Evolutionary conservation across 2,329 filamentous ascomycete species (phyloP), one percentile per base, ranked within the genome.

Genomic region (Trichothecium roseum): DNA sequence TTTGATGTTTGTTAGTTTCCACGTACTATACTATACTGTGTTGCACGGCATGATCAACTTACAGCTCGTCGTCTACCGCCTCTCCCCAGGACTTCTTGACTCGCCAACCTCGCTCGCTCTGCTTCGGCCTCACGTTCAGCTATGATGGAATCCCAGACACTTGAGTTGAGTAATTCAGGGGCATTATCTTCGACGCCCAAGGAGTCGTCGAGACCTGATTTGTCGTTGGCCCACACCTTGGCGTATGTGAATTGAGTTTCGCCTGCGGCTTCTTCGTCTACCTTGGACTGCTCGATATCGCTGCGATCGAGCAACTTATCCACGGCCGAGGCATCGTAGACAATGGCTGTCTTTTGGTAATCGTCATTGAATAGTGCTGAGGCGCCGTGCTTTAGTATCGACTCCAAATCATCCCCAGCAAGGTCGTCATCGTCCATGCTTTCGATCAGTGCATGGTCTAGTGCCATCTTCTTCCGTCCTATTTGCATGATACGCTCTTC

Each of bases 401-500:
- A 84, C 47, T 94, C 87, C 4, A 96, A 62, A 50, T 96, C 87
- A 40, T 82, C 70, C 7, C 78, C 78, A 8, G 75, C 78, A 27
- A 89, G 74, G 31, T 91, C 82, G n/a, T 88, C 80, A 3, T 78
- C 74, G 38, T 88, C 85, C 74, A 98, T 86, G 36, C 78, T 81
- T 53, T 96, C 88, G 40, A 98, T 95, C 15, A 98, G 72, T 1
- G 91, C 84, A 55, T 96, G 88, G 48, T 98, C 91, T 1, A 98
- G 72, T 0, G 86, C 86, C 77, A 98, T 86, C 62, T 98, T 98
- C 59, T 85, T 93, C 47, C 86, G 82, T 5, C 91, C 91, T 46
- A 94, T 86, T 54, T 95, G 85, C 66, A 96, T 83, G 37, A 98
- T 96, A 52, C 89, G 88, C 59, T 98, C 91, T 54, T 98, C 91